A percentile compares a stretch with the other conserved stretches of the same genome.
Evolutionary conservation across 345 rosid species (phyloP).

Genomic region (Aegle marmelos): DNA sequence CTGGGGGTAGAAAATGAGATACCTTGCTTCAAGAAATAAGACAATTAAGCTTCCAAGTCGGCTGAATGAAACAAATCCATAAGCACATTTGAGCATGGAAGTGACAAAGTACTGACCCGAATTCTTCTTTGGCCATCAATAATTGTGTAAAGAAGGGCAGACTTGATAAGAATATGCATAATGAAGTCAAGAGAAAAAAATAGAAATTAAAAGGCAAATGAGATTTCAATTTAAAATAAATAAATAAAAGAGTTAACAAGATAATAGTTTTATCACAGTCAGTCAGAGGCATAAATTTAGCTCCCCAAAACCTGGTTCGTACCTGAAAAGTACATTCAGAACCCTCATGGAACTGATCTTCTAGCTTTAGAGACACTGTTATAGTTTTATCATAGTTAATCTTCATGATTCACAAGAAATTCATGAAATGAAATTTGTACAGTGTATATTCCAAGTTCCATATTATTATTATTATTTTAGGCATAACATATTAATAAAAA

Average conservation of each 20-base stretch:
- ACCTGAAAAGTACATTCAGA: conserved; percentile 96
- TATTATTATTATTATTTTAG: background rate
- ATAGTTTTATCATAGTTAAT: conserved; percentile 89
- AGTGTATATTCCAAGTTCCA: background rate
- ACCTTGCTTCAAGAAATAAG: conserved; percentile 97
- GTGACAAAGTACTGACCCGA: conserved; percentile 77
- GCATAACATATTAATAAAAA: background rate
- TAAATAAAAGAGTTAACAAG: background rate
- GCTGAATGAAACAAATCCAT: conserved; percentile 87
- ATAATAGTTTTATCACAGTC: background rate
- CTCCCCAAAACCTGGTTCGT: background rate
- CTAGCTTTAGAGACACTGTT: conserved; percentile 86
- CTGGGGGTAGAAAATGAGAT: conserved; percentile 6
- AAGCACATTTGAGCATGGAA: conserved; percentile 82
- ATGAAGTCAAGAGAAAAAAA: background rate
- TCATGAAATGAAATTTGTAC: background rate
- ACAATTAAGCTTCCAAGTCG: conserved; percentile 89
- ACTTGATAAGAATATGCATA: conserved; percentile 38
- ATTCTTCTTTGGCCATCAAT: conserved; percentile 93
- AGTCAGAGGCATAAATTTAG: background rate
- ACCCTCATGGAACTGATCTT: conserved; percentile 91
- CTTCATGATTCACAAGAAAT: conserved; percentile 33
- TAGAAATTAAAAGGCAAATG: background rate
- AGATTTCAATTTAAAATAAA: background rate
- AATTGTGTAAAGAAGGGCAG: conserved; percentile 94